These are phyloP conservation scores for Malus hybrid DNA, from an alignment of 331 rosid species.

Conservation along the genomic window DNA sequence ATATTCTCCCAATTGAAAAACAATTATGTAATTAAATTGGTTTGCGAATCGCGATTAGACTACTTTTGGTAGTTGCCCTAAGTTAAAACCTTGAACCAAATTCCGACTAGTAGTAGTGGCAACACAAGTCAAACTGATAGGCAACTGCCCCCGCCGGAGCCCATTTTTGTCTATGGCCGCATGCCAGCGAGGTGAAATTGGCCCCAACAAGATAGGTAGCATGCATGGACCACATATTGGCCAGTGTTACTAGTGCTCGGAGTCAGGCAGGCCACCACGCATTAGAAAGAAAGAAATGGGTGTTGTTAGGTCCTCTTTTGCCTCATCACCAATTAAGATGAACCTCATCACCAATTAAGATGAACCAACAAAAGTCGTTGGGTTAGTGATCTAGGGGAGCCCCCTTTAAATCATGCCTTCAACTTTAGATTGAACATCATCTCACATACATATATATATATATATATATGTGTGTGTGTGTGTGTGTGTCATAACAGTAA, in stretches of 20 bases:
- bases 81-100: background rate
- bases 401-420: background rate
- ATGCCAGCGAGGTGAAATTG: background rate
- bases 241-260: background rate
- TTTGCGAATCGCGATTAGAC: background rate
- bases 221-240: constrained; percentile 22
- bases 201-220: background rate
- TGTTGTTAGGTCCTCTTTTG: constrained; percentile 6
- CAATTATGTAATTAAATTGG: background rate
- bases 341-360: constrained; percentile 8
- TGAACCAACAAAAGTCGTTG: constrained; percentile 24
- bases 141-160: background rate
- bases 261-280: constrained; percentile 9
- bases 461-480: too few species aligned
- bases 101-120: background rate
- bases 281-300: background rate
- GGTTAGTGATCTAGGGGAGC: background rate
- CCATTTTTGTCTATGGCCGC: background rate
- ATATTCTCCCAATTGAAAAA: background rate
- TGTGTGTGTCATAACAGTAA: too few species aligned
- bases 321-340: constrained; percentile 2
- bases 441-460: too few species aligned
- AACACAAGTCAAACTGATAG: background rate
- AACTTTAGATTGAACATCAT: background rate
- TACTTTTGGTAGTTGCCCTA: background rate